These are phyloP conservation scores for Trypanosoma caninum DNA, from an alignment of 208 protist genomes.

Conservation along the genomic window DNA sequence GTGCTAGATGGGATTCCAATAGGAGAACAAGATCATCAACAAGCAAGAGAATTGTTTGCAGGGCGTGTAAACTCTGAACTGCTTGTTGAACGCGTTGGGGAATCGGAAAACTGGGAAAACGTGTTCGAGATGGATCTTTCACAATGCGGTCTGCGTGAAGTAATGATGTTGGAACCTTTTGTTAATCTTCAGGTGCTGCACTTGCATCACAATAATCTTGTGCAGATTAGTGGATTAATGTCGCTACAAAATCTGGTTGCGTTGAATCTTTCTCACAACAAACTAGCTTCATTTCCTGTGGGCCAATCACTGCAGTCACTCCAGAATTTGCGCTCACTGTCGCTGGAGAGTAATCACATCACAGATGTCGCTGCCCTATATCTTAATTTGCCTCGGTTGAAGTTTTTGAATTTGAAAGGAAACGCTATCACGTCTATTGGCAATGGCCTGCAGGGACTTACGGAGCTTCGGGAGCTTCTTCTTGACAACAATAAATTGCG, in stretches of 20 bases:
- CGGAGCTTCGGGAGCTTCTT: conserved; percentile 84
- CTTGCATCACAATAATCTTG: conserved; percentile 81
- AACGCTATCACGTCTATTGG: conserved; percentile 88
- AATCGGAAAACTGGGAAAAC: conserved; percentile 34
- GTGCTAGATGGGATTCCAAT: conserved; percentile 83
- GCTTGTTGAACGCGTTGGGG: conserved; percentile 48
- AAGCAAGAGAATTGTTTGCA: conserved; percentile 62
- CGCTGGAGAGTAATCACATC: conserved; percentile 84
- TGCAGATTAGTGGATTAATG: conserved; percentile 45
- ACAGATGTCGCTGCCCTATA: conserved; percentile 44
- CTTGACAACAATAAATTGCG: conserved; percentile 91
- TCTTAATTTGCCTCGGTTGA: conserved; percentile 55
- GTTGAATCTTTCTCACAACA: conserved; percentile 84
- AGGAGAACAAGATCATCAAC: conserved; percentile 40
- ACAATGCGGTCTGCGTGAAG: conserved; percentile 69
- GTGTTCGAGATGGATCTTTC: conserved; percentile 72
- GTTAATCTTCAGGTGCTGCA: conserved; percentile 52
- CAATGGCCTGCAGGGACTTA: conserved; percentile 59
- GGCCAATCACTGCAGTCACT: conserved; percentile 52
- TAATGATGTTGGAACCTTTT: conserved; percentile 69
- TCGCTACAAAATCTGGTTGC: conserved; percentile 51
- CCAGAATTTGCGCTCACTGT: conserved; percentile 67
- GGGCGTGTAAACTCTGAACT: conserved; percentile 80
- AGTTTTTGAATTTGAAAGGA: conserved; percentile 84
- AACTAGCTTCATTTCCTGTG: conserved; percentile 43